phyloP scores from a whole-genome alignment of 805 yeast species.

The Cyberlindnera amylophila region DNA sequence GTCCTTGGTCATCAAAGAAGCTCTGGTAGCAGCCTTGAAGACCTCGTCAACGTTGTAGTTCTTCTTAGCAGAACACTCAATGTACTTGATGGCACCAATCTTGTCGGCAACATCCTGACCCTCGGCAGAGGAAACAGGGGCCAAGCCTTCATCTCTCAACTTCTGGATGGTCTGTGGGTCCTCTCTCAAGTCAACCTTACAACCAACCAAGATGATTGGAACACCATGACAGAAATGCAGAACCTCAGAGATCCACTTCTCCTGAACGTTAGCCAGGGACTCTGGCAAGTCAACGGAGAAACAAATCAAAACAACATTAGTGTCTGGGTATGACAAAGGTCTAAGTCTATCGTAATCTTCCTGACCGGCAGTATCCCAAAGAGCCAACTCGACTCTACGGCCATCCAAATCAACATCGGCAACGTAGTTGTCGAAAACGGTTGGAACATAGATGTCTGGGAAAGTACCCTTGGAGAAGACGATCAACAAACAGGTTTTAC shows the following conservation, averaged over 20 bases:
- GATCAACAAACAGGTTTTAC: conserved; percentile 89
- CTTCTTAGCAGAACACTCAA: conserved; percentile 90
- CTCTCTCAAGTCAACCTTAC: conserved; percentile 85
- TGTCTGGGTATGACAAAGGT: conserved; percentile 88
- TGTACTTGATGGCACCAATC: conserved; percentile 81
- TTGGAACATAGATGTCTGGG: conserved; percentile 93
- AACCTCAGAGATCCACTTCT: conserved; percentile 94
- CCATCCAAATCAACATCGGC: conserved; percentile 94
- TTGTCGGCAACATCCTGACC: conserved; percentile 85
- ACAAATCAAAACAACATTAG: conserved; percentile 87
- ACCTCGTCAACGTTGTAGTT: conserved; percentile 92
- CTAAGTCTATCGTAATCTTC: conserved; percentile 94
- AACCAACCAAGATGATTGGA: conserved; percentile 88
- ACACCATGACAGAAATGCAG: conserved; percentile 92
- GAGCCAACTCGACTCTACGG: conserved; percentile 86
- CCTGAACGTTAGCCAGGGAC: conserved; percentile 89
- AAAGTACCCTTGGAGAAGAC: conserved; percentile 83
- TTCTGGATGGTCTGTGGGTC: conserved; percentile 75
- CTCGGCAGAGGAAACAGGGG: conserved; percentile 77
- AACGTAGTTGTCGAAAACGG: conserved; percentile 96
- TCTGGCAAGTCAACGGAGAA: conserved; percentile 90
- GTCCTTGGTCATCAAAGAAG: conserved; percentile 60
- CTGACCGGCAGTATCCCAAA: conserved; percentile 99
- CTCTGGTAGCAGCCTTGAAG: conserved; percentile 89
- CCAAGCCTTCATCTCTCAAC: conserved; percentile 69